Conservation (phyloP, 495 filamentous ascomycete genomes). For the Daldinia caldariorum region DNA sequence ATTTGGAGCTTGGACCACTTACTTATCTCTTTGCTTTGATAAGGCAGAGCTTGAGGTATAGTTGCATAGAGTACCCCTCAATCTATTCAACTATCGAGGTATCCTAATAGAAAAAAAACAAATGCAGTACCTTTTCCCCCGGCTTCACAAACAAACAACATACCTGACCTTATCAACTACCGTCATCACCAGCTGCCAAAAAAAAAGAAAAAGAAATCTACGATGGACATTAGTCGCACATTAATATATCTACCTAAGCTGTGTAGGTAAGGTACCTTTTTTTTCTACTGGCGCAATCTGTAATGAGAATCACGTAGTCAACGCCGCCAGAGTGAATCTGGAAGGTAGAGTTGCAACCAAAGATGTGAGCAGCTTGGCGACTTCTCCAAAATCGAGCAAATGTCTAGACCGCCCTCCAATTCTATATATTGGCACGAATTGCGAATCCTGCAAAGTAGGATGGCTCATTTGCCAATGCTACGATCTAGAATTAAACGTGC, state of each 20-base stretch:
- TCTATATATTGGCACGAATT: background rate
- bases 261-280: background rate
- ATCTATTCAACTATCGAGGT: background rate
- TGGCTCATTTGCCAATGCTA: background rate
- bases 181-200: too few species aligned
- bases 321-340: slow-evolving; percentile 23
- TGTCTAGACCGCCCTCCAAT: background rate
- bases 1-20: background rate
- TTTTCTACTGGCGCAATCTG: slow-evolving; percentile 14
- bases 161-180: too few species aligned
- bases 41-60: background rate
- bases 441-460: background rate
- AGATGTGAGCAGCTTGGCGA: slow-evolving; percentile 28
- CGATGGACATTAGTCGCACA: too few species aligned
- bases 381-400: slow-evolving; percentile 2
- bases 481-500: background rate
- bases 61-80: background rate
- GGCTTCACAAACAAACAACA: too few species aligned
- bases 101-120: too few species aligned
- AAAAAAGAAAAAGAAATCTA: too few species aligned
- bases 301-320: slow-evolving; percentile 26
- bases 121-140: too few species aligned
- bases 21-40: background rate
- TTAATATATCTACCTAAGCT: too few species aligned
- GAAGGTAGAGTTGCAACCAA: slow-evolving; percentile 21